Evolutionary conservation across 768 basidiomycete species (phyloP).

Genomic region (Tephrocybe sp.): DNA sequence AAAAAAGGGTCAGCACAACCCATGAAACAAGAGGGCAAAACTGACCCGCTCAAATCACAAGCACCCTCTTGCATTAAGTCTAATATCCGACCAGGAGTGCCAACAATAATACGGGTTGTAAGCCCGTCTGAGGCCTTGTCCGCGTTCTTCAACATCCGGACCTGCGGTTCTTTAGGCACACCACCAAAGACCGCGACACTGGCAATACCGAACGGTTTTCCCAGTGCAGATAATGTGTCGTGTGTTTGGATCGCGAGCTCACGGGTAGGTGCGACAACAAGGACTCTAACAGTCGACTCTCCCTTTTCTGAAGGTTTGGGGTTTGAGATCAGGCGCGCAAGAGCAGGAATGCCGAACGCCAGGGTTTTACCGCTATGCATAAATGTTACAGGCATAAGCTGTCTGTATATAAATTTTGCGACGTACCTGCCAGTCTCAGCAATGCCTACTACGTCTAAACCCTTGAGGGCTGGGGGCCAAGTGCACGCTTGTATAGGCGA

Average conservation of each 20-base stretch:
- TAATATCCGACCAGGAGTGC: slow-evolving; percentile 91
- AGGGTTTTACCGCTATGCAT: slow-evolving; percentile 84
- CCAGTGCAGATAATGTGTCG: slow-evolving; percentile 72
- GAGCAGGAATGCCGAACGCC: slow-evolving; percentile 91
- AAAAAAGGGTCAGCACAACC: slow-evolving; percentile 1
- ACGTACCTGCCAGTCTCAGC: slow-evolving; percentile 89
- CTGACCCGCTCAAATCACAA: slow-evolving; percentile 77
- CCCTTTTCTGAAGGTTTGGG: slow-evolving; percentile 25
- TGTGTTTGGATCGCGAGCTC: slow-evolving; percentile 97
- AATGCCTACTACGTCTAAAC: slow-evolving; percentile 90
- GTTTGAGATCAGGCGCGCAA: slow-evolving; percentile 57
- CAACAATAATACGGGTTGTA: slow-evolving; percentile 79
- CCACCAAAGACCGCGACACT: slow-evolving; percentile 94
- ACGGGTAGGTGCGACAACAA: slow-evolving; percentile 92
- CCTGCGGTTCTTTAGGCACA: slow-evolving; percentile 86
- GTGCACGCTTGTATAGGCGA: slow-evolving; percentile 96
- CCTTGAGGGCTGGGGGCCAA: slow-evolving; percentile 85
- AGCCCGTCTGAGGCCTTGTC: slow-evolving; percentile 45
- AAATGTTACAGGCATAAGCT: slow-evolving; percentile 5
- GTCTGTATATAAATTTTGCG: background rate
- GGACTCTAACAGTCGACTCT: slow-evolving; percentile 48
- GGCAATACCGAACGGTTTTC: slow-evolving; percentile 68
- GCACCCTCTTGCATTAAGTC: slow-evolving; percentile 88
- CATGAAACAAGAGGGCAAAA: slow-evolving; percentile 12
- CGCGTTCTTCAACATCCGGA: slow-evolving; percentile 58